These are phyloP conservation scores for Avena insularis DNA, from an alignment of 176 grass and related monocot species.

Conservation along the genomic window DNA sequence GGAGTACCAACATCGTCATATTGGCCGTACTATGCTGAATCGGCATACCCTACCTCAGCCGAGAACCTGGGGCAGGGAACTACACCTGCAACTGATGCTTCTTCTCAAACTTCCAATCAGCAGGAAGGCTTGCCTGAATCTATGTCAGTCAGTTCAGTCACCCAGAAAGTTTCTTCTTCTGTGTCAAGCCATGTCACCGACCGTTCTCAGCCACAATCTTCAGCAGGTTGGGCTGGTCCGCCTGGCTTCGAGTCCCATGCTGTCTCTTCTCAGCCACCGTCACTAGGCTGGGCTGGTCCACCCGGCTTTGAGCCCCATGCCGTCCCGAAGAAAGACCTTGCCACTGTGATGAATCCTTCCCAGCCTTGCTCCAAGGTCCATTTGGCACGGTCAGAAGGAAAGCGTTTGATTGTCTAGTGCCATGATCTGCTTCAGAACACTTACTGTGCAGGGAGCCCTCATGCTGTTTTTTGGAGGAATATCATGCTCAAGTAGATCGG, in stretches of 20 bases:
- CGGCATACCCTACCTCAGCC: neutral
- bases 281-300: constrained; percentile 41
- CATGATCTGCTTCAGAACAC: neutral
- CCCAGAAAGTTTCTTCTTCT: constrained; percentile 32
- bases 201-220: constrained; percentile 25
- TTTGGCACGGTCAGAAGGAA: constrained; percentile 17
- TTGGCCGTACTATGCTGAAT: constrained; percentile 33
- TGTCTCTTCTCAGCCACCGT: constrained; percentile 23
- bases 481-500: neutral
- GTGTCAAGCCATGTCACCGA: constrained; percentile 15
- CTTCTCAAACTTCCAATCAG: constrained; percentile 46
- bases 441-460: neutral
- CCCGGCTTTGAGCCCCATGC: constrained; percentile 47
- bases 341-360: constrained; percentile 9
- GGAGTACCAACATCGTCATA: constrained; percentile 45
- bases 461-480: neutral
- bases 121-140: constrained; percentile 23
- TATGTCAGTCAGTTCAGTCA: neutral
- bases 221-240: constrained; percentile 46
- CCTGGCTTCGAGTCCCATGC: constrained; percentile 47
- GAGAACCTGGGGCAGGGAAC: constrained; percentile 21
- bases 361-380: constrained; percentile 47
- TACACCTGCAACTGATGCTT: neutral
- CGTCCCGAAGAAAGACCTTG: constrained; percentile 31
- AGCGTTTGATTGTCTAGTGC: constrained; percentile 18